A percentile compares a stretch with the other conserved stretches of the same genome.
These are phyloP conservation scores for Collybiopsis confluens DNA, from an alignment of 768 basidiomycete genomes.

Conservation along the genomic window DNA sequence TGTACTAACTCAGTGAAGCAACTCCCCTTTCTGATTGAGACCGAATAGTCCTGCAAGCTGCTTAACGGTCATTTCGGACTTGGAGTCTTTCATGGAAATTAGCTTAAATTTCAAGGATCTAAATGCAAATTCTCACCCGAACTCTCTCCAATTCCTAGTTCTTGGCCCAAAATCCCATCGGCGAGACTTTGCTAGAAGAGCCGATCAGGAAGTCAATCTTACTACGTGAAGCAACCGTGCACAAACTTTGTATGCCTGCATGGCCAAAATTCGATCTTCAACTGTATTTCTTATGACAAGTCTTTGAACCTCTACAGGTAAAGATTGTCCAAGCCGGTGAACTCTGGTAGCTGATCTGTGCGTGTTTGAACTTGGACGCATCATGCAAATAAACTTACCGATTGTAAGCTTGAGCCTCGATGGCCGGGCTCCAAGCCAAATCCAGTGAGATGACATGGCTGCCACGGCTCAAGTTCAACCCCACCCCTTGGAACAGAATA, in stretches of 20 bases:
- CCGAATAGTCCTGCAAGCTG: constrained; percentile 49
- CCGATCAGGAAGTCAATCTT: too few relatives aligned
- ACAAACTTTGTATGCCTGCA: constrained; percentile 57
- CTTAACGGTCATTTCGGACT: constrained; percentile 43
- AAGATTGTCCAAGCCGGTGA: constrained; percentile 53
- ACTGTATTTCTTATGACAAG: constrained; percentile 58
- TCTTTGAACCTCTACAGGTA: constrained; percentile 47
- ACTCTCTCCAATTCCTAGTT: constrained; percentile 53
- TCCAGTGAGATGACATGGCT: constrained; percentile 64
- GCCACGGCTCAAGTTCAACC: constrained; percentile 59
- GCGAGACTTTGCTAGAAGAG: constrained; percentile 42
- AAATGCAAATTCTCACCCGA: constrained; percentile 34
- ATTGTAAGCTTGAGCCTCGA: constrained; percentile 60
- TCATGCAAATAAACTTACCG: constrained; percentile 18
- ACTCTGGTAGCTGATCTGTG: constrained; percentile 24
- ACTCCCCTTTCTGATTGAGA: constrained; percentile 32
- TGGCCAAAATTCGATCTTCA: constrained; percentile 63
- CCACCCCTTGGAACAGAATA: constrained; percentile 28
- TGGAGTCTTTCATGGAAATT: constrained; percentile 6
- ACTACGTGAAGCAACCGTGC: too few relatives aligned
- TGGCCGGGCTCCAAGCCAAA: constrained; percentile 60
- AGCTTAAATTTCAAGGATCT: constrained; percentile 1
- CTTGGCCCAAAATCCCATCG: constrained; percentile 61
- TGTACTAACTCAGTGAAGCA: too few relatives aligned
- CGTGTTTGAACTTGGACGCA: background rate